Conservation (phyloP, 257 asterid genomes). For the Solanum lycopersicoides region DNA sequence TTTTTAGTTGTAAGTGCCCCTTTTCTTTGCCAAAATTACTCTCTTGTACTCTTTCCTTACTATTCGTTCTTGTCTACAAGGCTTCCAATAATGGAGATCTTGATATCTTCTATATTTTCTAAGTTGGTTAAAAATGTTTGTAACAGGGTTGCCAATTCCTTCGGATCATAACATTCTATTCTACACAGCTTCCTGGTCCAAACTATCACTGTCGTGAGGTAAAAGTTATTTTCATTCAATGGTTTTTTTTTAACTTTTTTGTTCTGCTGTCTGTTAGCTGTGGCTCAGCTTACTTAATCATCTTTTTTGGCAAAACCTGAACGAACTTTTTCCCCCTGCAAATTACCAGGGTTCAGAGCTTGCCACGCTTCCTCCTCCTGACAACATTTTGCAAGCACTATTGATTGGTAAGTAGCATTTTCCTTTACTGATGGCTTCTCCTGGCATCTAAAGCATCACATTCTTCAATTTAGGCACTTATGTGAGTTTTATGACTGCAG, state of each 20-base stretch:
- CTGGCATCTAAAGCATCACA: not conserved
- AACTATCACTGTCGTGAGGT: conserved; percentile 99
- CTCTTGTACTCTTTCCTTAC: not conserved
- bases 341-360: conserved; percentile 79
- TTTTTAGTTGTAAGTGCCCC: conserved; percentile 74
- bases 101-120: not conserved
- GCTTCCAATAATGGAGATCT: not conserved
- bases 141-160: conserved; percentile 81
- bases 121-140: conserved; percentile 3
- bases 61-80: not conserved
- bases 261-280: not conserved
- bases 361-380: conserved; percentile 81
- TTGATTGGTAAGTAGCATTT: conserved; percentile 37
- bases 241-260: not conserved
- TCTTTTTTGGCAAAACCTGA: not conserved
- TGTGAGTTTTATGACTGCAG: conserved; percentile 25
- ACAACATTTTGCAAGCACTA: conserved; percentile 49
- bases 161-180: conserved; percentile 83
- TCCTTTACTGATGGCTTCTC: not conserved
- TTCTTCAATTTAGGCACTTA: not conserved
- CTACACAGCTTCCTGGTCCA: conserved; percentile 98
- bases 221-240: not conserved
- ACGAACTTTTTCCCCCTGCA: not conserved
- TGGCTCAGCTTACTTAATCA: not conserved
- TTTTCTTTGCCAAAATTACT: not conserved